Percentiles rank a stretch among this genome's conserved stretches.
Conservation (phyloP, 495 filamentous ascomycete genomes). For the Ramalina intermedia region DNA sequence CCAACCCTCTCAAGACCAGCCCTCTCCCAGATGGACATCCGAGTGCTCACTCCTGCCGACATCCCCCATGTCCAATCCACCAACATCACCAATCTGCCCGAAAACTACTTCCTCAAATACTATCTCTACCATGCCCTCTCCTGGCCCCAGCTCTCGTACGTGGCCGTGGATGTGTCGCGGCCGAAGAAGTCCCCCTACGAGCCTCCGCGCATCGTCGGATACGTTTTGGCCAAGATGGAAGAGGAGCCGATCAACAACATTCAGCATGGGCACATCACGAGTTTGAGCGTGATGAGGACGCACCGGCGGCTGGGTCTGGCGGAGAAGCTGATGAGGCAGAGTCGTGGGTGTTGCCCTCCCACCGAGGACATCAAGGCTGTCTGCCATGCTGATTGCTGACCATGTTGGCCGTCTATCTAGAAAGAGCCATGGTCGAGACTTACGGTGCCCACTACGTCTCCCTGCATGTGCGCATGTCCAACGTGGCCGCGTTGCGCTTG, state of each 20-base stretch:
- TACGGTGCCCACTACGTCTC: constrained; percentile 85
- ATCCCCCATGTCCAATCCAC: constrained; percentile 93
- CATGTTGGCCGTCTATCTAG: constrained; percentile 25
- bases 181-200: constrained; percentile 60
- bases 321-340: constrained; percentile 93
- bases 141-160: constrained; percentile 93
- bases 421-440: constrained; percentile 91
- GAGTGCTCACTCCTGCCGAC: constrained; percentile 56
- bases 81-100: constrained; percentile 96
- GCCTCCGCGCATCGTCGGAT: constrained; percentile 95
- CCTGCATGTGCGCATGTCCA: constrained; percentile 87
- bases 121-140: constrained; percentile 98
- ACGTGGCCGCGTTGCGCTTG: constrained; percentile 75
- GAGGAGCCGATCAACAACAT: constrained; percentile 87
- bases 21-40: constrained; percentile 52
- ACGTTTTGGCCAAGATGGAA: constrained; percentile 98
- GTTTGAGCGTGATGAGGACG: constrained; percentile 89
- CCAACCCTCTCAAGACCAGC: too few species aligned
- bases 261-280: constrained; percentile 93
- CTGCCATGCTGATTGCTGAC: neutral
- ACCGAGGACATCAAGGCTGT: neutral
- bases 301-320: constrained; percentile 82
- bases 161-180: constrained; percentile 78
- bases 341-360: constrained; percentile 48
- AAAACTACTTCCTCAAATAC: constrained; percentile 99